Evolutionary conservation across 2,329 filamentous ascomycete species (phyloP).

Genomic region (Arthrobotrys sphaeroides): DNA sequence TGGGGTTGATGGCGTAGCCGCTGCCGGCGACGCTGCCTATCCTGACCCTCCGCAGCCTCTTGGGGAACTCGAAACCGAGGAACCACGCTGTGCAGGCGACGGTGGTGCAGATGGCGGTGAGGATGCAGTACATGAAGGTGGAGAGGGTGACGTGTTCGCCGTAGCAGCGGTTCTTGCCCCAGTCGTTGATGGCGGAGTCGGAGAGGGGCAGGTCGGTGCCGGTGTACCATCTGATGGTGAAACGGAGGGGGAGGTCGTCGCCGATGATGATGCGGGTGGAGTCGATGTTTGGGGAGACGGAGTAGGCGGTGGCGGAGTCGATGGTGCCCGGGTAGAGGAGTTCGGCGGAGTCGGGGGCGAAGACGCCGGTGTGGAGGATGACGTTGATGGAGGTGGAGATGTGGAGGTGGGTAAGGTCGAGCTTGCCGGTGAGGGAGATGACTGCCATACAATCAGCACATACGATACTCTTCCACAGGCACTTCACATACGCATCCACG

Average conservation of each 20-base stretch:
- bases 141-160: conserved; percentile 51
- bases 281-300: conserved; percentile 75
- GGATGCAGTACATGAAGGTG: conserved; percentile 53
- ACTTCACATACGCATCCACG: conserved; percentile 68
- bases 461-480: background rate
- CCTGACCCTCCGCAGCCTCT: conserved; percentile 40
- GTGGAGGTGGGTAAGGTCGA: conserved; percentile 89
- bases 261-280: conserved; percentile 76
- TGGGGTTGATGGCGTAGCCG: conserved; percentile 24
- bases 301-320: conserved; percentile 88
- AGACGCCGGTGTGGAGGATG: conserved; percentile 72
- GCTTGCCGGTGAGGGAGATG: conserved; percentile 85
- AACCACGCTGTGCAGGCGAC: conserved; percentile 53
- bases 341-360: conserved; percentile 56
- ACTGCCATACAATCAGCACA: conserved; percentile 62
- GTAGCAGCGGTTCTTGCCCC: conserved; percentile 51
- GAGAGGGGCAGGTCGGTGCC: conserved; percentile 71
- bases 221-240: conserved; percentile 88
- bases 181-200: conserved; percentile 47
- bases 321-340: conserved; percentile 71
- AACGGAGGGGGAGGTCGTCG: conserved; percentile 79
- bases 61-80: conserved; percentile 53
- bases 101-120: conserved; percentile 51
- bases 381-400: conserved; percentile 90
- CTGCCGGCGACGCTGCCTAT: conserved; percentile 34